Conservation (phyloP, 2,329 filamentous ascomycete genomes). For the Trichophyton equinum region DNA sequence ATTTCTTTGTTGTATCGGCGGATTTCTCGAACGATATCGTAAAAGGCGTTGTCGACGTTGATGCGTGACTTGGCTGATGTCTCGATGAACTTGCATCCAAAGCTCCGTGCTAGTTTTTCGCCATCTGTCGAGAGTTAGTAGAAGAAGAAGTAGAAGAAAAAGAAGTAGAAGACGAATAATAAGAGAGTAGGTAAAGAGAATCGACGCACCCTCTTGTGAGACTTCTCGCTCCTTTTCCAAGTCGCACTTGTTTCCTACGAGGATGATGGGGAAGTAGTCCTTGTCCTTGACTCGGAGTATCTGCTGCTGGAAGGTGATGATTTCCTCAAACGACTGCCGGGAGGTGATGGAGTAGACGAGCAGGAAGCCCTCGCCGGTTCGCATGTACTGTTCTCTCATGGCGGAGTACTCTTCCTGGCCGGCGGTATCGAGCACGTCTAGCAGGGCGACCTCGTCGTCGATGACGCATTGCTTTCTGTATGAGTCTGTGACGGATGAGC, state of each 20-base stretch:
- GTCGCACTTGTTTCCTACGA: slow-evolving; percentile 99
- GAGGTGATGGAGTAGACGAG: slow-evolving; percentile 97
- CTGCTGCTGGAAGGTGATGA: slow-evolving; percentile 96
- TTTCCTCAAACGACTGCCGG: slow-evolving; percentile 94
- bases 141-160: too few species aligned
- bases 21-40: slow-evolving; percentile 95
- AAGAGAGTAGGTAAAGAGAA: neutral
- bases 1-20: slow-evolving; percentile 97
- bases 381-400: slow-evolving; percentile 93
- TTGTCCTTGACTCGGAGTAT: slow-evolving; percentile 98
- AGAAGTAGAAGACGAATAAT: too few species aligned
- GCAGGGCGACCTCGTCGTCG: slow-evolving; percentile 91
- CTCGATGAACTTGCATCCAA: slow-evolving; percentile 98
- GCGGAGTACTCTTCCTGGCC: slow-evolving; percentile 98
- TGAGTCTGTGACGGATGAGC: slow-evolving; percentile 52
- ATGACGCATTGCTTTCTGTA: slow-evolving; percentile 99
- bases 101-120: slow-evolving; percentile 68
- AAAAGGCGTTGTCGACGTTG: slow-evolving; percentile 97
- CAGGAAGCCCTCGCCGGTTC: slow-evolving; percentile 93
- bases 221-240: slow-evolving; percentile 85
- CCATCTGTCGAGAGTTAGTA: slow-evolving; percentile 54
- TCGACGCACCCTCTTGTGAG: slow-evolving; percentile 66
- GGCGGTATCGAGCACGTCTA: slow-evolving; percentile 95
- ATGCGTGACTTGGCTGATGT: slow-evolving; percentile 96
- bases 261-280: slow-evolving; percentile 98